Evolutionary conservation across 2,329 filamentous ascomycete species (phyloP), one percentile per base, ranked within the genome.

Genomic region (Botrytis sinoallii): DNA sequence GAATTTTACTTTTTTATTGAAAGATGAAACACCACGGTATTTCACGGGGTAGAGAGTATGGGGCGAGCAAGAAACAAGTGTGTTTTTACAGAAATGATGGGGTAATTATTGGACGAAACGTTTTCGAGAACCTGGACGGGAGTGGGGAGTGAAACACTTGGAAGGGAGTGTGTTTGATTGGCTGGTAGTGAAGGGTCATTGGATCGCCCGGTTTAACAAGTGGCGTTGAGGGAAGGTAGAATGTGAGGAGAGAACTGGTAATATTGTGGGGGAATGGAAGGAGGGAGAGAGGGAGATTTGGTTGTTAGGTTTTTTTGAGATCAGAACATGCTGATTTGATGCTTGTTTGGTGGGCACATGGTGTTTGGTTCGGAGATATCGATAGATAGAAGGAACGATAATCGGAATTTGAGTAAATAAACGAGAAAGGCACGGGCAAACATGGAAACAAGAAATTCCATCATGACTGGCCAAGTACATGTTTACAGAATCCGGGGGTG

Each of bases 1-100:
- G 60, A 40, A 42, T 40, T 68, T 55, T 57, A 29, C 52, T 57
- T 57, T 55, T 55, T 16, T 18, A 4, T 16, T 57, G 66, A 68
- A 68, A 68, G 48, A 68, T 68, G 66, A 68, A 68, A 68, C 66
- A 68, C 66, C 66, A 68, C 66, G 66, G 66, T 68, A 68, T 57
- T 68, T 68, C 48, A 57, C 66, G 48, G 66, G 66, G 55, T 63
- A 48, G 32, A n/a, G 38, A 38, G n/a, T 38, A n/a, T 32, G 68
- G 46, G 64, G 29, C 42, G 63, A 32, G 63, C 35, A 16, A 29
- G 55, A 61, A 61, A 40, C n/a, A 20, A 44, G 68, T 44, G 8
- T 61, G 57, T 70, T 61, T 60, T n/a, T n/a, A n/a, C 55, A 70
- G 40, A 55, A 70, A 35, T 18, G 32, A 29, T 35, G 68, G 52